Evolutionary conservation across 1,284 basidiomycete genomes (phyloP).

Genomic region (Paramarasmius palmivorus): DNA sequence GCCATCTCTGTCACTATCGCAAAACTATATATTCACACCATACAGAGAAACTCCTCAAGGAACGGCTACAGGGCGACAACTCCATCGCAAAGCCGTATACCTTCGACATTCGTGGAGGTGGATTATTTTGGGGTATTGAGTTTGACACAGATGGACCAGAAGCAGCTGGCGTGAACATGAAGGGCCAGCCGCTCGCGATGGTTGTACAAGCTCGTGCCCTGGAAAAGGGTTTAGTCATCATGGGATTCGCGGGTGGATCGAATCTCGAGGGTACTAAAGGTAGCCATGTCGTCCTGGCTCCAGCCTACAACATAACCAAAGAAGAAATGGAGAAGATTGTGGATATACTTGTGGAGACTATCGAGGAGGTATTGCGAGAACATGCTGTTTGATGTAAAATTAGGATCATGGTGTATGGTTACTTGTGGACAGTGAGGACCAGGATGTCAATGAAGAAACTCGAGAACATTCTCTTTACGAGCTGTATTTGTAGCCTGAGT

Average conservation of each 20-base stretch:
- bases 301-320: constrained; percentile 72
- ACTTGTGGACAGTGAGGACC: no score
- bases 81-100: constrained; percentile 61
- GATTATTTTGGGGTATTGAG: constrained; percentile 82
- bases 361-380: constrained; percentile 59
- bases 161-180: constrained; percentile 46
- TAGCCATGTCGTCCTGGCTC: constrained; percentile 68
- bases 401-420: no score
- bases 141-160: constrained; percentile 61
- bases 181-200: constrained; percentile 31
- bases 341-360: constrained; percentile 56
- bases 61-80: constrained; percentile 54
- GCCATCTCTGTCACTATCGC: background rate
- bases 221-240: constrained; percentile 64
- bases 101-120: constrained; percentile 78
- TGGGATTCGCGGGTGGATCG: constrained; percentile 73
- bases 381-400: constrained; percentile 20
- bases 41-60: constrained; percentile 49
- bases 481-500: no score
- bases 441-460: no score
- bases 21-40: background rate
- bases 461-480: no score
- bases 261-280: constrained; percentile 70
- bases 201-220: constrained; percentile 66
- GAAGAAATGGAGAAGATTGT: constrained; percentile 69